phyloP scores from a whole-genome alignment of 1,139 yeast genomes.

The Williopsis jadinii region DNA sequence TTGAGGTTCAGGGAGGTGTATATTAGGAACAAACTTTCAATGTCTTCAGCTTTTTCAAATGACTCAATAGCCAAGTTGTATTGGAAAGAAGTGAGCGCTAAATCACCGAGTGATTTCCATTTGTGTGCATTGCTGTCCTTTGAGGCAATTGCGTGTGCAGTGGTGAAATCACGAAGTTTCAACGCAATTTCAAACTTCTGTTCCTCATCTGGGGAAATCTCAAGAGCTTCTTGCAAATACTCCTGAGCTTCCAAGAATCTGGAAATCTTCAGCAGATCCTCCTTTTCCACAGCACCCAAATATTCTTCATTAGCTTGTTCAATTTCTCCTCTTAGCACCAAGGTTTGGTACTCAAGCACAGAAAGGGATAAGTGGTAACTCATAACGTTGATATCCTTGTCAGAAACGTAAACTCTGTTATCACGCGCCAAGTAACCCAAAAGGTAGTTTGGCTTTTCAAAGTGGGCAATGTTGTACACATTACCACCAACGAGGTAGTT shows the following conservation, averaged over 20 bases:
- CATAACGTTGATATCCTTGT: constrained; percentile 78
- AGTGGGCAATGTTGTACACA: constrained; percentile 86
- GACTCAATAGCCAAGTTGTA: constrained; percentile 75
- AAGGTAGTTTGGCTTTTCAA: constrained; percentile 80
- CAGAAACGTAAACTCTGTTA: constrained; percentile 82
- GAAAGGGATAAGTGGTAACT: constrained; percentile 79
- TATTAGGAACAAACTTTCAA: constrained; percentile 72
- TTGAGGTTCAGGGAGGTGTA: constrained; percentile 77
- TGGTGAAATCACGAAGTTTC: constrained; percentile 55
- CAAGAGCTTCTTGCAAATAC: constrained; percentile 70
- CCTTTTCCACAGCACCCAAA: constrained; percentile 51
- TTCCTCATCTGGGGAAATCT: constrained; percentile 76
- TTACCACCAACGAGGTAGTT: constrained; percentile 95
- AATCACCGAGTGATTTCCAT: constrained; percentile 92
- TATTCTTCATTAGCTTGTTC: constrained; percentile 62
- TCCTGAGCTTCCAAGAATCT: constrained; percentile 94
- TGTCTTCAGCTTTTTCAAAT: constrained; percentile 74
- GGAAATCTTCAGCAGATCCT: constrained; percentile 76
- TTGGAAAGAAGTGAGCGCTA: constrained; percentile 73
- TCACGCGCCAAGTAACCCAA: constrained; percentile 89
- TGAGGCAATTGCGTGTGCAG: constrained; percentile 69
- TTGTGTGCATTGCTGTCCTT: constrained; percentile 53
- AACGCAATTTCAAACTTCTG: constrained; percentile 82
- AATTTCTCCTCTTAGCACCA: constrained; percentile 89
- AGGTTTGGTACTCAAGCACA: constrained; percentile 90